phyloP scores from a whole-genome alignment of 2,329 filamentous ascomycete genomes.

The Metarhizium album region DNA sequence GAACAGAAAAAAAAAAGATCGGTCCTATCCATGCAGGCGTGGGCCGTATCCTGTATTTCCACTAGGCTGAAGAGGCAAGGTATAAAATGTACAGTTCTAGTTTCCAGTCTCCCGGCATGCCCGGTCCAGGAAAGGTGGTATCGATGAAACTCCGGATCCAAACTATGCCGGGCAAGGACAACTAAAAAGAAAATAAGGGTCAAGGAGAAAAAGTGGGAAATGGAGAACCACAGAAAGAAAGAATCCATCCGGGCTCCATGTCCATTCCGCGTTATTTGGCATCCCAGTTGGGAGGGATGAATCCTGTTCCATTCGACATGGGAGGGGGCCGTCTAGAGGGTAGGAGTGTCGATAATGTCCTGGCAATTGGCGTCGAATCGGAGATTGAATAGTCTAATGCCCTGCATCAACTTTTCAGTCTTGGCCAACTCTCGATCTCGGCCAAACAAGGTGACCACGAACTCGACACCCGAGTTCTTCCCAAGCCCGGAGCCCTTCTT shows the following conservation, averaged over 20 bases:
- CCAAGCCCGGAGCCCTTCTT: slow-evolving; percentile 59
- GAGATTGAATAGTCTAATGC: slow-evolving; percentile 78
- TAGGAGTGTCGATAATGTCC: slow-evolving; percentile 61
- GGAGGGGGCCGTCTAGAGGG: slow-evolving; percentile 29
- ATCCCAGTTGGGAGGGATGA: no score
- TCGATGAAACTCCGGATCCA: background rate
- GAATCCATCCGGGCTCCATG: no score
- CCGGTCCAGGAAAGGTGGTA: slow-evolving; percentile 5
- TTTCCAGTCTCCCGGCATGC: slow-evolving; percentile 3
- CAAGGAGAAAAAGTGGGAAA: background rate
- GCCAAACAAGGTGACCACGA: slow-evolving; percentile 92
- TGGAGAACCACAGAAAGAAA: background rate
- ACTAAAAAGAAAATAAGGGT: background rate
- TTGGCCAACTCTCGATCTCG: slow-evolving; percentile 79
- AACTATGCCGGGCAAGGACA: background rate
- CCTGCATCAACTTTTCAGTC: slow-evolving; percentile 88
- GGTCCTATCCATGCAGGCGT: background rate
- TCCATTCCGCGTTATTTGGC: no score
- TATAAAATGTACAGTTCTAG: slow-evolving; percentile 4
- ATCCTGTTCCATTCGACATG: no score
- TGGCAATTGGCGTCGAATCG: slow-evolving; percentile 95
- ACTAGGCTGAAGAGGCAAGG: slow-evolving; percentile 3
- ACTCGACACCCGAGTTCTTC: slow-evolving; percentile 86
- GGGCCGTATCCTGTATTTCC: slow-evolving; percentile 10
- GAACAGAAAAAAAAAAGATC: no score